Conservation (phyloP, 352 stramenopile genomes). For the Phytophthora constricta region DNA sequence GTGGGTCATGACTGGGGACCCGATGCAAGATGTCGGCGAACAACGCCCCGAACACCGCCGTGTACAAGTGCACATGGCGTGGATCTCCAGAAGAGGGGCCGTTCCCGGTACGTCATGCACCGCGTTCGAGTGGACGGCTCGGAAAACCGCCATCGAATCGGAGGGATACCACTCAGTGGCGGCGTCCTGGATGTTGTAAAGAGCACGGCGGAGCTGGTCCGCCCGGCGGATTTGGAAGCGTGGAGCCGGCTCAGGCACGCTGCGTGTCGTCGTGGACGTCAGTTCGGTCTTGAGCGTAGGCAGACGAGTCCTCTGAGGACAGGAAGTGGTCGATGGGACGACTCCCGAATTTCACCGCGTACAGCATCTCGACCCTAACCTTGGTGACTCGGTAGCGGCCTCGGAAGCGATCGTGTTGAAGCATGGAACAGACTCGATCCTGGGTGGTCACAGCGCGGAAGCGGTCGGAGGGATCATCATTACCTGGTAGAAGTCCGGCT, state of each 20-base stretch:
- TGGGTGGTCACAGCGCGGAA: not conserved
- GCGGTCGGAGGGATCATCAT: not conserved
- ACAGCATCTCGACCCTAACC: constrained; percentile 20
- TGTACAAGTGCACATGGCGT: not conserved
- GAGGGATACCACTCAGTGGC: constrained; percentile 1
- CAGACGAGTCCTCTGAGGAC: constrained; percentile 8
- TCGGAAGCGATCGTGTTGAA: constrained; percentile 8
- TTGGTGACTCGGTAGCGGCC: constrained; percentile 13
- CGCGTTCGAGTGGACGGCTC: not conserved
- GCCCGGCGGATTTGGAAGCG: not conserved
- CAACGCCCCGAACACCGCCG: not conserved
- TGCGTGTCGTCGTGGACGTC: constrained; percentile 18
- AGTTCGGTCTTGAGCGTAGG: constrained; percentile 1
- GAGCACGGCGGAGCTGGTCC: not conserved
- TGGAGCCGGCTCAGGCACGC: not conserved
- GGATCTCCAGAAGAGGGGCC: not conserved
- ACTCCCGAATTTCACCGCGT: too few species aligned
- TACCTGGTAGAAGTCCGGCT: not conserved
- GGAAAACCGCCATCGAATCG: not conserved
- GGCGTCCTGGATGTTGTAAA: not conserved
- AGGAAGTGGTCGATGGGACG: constrained; percentile 13
- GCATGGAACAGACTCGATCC: constrained; percentile 9
- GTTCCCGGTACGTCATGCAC: not conserved
- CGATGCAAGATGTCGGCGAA: not conserved
- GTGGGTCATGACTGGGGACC: not conserved